phyloP scores from a whole-genome alignment of 331 rosid genomes.

The Ulmus americana region DNA sequence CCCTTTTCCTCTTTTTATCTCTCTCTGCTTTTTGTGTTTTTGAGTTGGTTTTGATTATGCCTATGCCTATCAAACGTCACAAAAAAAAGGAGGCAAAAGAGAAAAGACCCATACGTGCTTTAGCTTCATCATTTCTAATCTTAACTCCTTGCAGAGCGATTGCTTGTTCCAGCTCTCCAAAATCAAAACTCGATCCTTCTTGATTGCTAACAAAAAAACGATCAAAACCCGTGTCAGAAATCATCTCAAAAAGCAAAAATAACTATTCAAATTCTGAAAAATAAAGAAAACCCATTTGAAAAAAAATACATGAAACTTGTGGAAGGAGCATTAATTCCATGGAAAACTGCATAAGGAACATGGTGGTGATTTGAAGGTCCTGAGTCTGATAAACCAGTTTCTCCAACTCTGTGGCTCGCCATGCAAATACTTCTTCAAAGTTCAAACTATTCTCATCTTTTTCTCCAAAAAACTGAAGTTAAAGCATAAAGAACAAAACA shows the following conservation, averaged over 20 bases:
- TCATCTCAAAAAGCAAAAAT: not conserved
- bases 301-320: constrained; percentile 55
- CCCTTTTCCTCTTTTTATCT: constrained; percentile 20
- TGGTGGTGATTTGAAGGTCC: constrained; percentile 69
- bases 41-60: constrained; percentile 26
- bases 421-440: constrained; percentile 35
- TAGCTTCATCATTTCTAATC: constrained; percentile 56
- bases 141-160: constrained; percentile 66
- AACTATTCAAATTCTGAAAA: constrained; percentile 9
- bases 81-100: constrained; percentile 13
- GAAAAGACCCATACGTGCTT: constrained; percentile 57
- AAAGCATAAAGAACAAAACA: constrained; percentile 28
- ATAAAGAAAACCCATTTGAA: constrained; percentile 9
- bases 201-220: constrained; percentile 37
- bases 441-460: constrained; percentile 35
- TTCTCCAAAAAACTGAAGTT: constrained; percentile 32
- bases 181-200: constrained; percentile 63
- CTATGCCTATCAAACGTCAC: constrained; percentile 44
- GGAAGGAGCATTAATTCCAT: constrained; percentile 48
- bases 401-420: constrained; percentile 73
- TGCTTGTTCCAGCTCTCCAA: constrained; percentile 94
- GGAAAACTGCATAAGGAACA: constrained; percentile 56
- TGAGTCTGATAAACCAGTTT: constrained; percentile 59
- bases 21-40: constrained; percentile 32
- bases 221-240: not conserved